Evolutionary conservation across 352 stramenopile genomes (phyloP).

Genomic region (Phytophthora cryptogea): DNA sequence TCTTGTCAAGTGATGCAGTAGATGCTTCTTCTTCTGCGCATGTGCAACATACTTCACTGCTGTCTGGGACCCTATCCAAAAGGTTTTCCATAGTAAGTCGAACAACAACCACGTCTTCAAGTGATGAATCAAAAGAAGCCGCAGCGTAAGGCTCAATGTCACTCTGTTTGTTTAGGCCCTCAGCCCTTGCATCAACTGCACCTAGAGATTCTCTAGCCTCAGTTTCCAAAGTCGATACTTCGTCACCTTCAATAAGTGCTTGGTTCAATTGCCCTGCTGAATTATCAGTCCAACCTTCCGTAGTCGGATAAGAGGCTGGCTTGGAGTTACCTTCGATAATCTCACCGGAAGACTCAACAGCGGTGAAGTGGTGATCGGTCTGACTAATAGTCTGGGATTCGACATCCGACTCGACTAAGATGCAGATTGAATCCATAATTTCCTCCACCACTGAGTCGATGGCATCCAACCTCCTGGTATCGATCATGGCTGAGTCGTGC

Average conservation of each 20-base stretch:
- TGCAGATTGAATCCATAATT: slow-evolving; percentile 10
- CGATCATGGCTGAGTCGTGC: background rate
- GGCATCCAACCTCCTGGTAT: background rate
- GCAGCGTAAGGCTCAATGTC: slow-evolving; percentile 14
- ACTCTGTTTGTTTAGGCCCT: slow-evolving; percentile 20
- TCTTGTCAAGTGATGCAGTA: background rate
- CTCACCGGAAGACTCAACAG: background rate
- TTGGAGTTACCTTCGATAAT: background rate
- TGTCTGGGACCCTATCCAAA: slow-evolving; percentile 4
- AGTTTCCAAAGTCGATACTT: background rate
- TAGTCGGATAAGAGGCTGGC: background rate
- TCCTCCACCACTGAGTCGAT: slow-evolving; percentile 1
- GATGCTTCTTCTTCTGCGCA: background rate
- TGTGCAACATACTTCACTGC: background rate
- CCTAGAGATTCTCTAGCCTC: slow-evolving; percentile 17
- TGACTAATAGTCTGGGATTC: background rate
- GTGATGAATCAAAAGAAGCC: background rate
- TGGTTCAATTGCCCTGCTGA: background rate
- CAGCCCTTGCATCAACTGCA: slow-evolving; percentile 4
- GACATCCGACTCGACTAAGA: background rate
- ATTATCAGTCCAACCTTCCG: background rate
- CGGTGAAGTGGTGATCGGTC: background rate
- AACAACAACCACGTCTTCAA: slow-evolving; percentile 9
- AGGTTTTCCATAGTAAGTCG: slow-evolving; percentile 6
- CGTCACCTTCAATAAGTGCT: background rate